A percentile compares a stretch with the other conserved stretches of the same genome.
Conservation (phyloP, 192 early-diverging fungal species). For the Endogone sp. region DNA sequence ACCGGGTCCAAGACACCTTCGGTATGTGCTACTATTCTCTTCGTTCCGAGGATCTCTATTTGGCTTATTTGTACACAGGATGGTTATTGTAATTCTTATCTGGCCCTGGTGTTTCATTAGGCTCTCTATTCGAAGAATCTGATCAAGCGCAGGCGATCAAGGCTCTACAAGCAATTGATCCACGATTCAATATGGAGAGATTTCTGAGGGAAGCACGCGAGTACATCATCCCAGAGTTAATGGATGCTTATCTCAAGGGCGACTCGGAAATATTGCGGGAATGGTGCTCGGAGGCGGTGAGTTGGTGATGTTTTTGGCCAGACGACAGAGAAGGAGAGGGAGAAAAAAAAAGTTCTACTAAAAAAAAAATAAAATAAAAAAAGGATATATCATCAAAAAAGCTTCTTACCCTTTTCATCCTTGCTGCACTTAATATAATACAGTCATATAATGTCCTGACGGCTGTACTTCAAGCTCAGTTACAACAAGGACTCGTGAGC, state of each 20-base stretch:
- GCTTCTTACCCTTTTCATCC: not conserved
- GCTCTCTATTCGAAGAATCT: constrained; percentile 85
- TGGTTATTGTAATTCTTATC: too few relatives aligned
- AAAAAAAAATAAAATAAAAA: not conserved
- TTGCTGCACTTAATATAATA: not conserved
- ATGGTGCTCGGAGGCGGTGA: constrained; percentile 95
- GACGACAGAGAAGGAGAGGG: not conserved
- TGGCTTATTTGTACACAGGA: too few relatives aligned
- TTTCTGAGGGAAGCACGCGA: constrained; percentile 91
- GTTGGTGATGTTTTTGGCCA: too few relatives aligned
- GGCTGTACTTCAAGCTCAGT: constrained; percentile 78
- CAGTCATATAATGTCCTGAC: constrained; percentile 77
- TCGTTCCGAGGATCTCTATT: constrained; percentile 2
- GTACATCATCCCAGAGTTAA: constrained; percentile 92
- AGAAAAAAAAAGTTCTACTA: not conserved
- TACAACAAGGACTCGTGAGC: constrained; percentile 82
- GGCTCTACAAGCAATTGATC: constrained; percentile 82
- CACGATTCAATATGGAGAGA: constrained; percentile 74
- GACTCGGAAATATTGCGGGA: constrained; percentile 77
- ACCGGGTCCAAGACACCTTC: constrained; percentile 71
- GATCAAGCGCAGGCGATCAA: constrained; percentile 89
- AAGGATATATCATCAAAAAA: not conserved
- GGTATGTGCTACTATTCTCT: constrained; percentile 29
- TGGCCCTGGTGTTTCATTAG: too few relatives aligned
- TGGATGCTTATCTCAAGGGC: constrained; percentile 90